These are phyloP conservation scores for Lichina pygmaea DNA, from an alignment of 495 filamentous ascomycete species.

Conservation along the genomic window DNA sequence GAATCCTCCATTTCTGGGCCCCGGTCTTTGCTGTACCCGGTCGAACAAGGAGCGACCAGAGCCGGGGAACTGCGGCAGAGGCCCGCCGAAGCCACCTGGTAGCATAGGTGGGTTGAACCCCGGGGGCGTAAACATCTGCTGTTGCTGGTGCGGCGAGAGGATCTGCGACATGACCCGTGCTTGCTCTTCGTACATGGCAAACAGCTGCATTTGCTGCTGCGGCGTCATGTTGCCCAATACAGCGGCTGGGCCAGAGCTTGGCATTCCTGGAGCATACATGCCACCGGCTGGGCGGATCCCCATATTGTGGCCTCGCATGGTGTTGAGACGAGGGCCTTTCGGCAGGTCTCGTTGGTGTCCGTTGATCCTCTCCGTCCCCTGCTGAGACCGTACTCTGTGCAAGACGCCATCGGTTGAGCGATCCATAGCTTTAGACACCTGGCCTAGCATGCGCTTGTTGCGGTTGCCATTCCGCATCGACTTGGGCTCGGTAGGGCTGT, in stretches of 20 bases:
- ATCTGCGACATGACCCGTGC: constrained; percentile 55
- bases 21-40: constrained; percentile 30
- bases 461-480: constrained; percentile 63
- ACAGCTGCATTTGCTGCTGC: constrained; percentile 53
- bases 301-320: constrained; percentile 15
- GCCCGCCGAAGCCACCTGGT: constrained; percentile 3
- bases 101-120: constrained; percentile 22
- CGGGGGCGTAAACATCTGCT: constrained; percentile 20
- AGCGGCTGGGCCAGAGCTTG: constrained; percentile 8
- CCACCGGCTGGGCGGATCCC: constrained; percentile 7
- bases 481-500: constrained; percentile 77
- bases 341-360: constrained; percentile 43
- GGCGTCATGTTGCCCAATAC: constrained; percentile 28
- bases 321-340: constrained; percentile 32
- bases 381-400: constrained; percentile 52
- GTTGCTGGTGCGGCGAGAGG: constrained; percentile 11
- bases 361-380: constrained; percentile 52
- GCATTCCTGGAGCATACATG: constrained; percentile 13
- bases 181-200: constrained; percentile 73
- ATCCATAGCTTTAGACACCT: constrained; percentile 71
- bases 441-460: constrained; percentile 59
- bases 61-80: constrained; percentile 2
- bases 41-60: constrained; percentile 51
- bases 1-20: constrained; percentile 14
- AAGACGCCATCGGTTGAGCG: constrained; percentile 43